Base-by-base conservation (phyloP, 768 basidiomycete genomes). In the Mycena chlorophos region DNA sequence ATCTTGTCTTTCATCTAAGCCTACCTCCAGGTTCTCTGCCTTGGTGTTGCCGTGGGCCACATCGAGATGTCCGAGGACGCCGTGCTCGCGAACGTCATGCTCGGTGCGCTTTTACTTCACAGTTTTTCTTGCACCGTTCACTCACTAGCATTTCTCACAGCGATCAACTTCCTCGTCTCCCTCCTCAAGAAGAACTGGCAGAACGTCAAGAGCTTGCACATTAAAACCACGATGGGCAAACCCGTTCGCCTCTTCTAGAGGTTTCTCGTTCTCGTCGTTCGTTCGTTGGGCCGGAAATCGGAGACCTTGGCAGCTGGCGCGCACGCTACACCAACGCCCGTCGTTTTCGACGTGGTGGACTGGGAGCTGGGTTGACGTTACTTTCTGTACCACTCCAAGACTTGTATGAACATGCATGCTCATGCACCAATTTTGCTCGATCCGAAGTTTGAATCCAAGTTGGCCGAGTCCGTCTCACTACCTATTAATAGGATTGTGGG, bases 111-210 rank as follows among this genome's bases (percentile, higher is more conserved):
- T 16, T 16, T 51, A 22, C 40, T 28, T 26, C 30, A 10, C 30
- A 5, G 25, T 26, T 20, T 17, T 23, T n/a, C 43, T 3, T 12
- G 5, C 23, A 12, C 37, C 19, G 12, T 13, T 13, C 4, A 55
- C 14, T 60, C 57, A 59, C 63, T 51, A 25, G n/a, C 25, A 28
- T 28, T 40, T 34, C 17, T 31, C 40, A 31, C 43, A 93, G 91
- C 92, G 75, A 96, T 98, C 84, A 99, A 99, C 87, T 99, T 99
- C 86, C 84, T 99, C 67, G 94, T 99, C 69, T 98, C 97, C 19
- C 78, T 99, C 58, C 86, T 99, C 72, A 98, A 98, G 86, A 99
- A 99, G 85, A 91, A 96, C 80, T 93, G 94, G 94, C 97, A 98
- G 76, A 99, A 98, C 78, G 89, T 98, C 80, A 94, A 94, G 80